phyloP scores from a whole-genome alignment of 2,329 filamentous ascomycete genomes.

The Venturia nashicola region DNA sequence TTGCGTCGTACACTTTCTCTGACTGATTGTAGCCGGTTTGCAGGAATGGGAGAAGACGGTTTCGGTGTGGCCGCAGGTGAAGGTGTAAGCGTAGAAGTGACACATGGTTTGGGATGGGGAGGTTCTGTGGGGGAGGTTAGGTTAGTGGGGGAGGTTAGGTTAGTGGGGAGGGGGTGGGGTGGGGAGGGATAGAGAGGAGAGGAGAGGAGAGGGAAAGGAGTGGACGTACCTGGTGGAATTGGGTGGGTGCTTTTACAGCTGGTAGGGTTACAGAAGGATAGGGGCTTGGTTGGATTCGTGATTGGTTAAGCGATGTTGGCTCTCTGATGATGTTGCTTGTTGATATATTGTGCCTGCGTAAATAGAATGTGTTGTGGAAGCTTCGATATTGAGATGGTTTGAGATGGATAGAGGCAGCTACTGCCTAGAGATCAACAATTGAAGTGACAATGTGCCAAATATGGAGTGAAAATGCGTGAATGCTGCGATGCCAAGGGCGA shows the following conservation, averaged over 20 bases:
- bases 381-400: too few species aligned
- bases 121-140: background rate
- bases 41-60: constrained; percentile 3
- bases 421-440: background rate
- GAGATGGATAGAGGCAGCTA: background rate
- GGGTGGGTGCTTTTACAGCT: background rate
- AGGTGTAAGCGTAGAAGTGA: constrained; percentile 9
- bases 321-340: too few species aligned
- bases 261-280: too few species aligned
- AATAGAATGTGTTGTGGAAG: too few species aligned
- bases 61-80: constrained; percentile 7
- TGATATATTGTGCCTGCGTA: background rate
- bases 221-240: background rate
- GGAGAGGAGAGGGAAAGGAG: background rate
- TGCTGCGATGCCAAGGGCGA: background rate
- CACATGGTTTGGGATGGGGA: background rate
- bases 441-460: too few species aligned
- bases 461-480: background rate
- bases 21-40: background rate
- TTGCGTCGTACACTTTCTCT: background rate
- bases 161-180: background rate
- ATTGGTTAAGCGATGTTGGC: background rate
- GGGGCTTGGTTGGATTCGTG: background rate
- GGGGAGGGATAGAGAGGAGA: too few species aligned
- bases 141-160: background rate